phyloP scores from a whole-genome alignment of 2,329 filamentous ascomycete species.

The Neopestalotiopsis sp. region DNA sequence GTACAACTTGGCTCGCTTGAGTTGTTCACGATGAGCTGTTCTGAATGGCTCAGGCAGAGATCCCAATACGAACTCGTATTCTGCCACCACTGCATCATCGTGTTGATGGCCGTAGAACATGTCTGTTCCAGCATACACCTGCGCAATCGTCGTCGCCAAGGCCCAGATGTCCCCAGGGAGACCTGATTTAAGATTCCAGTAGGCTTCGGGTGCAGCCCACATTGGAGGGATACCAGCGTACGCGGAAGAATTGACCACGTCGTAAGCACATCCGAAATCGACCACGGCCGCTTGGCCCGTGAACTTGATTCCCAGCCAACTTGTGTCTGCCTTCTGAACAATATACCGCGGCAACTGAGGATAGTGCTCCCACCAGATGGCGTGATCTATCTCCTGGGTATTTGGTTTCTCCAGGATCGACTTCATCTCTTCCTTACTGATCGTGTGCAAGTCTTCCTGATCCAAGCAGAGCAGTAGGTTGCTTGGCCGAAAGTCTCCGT shows the following conservation, averaged over 20 bases:
- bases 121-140: neutral
- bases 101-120: neutral
- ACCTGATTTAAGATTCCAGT: neutral
- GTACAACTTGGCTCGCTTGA: neutral
- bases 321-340: neutral
- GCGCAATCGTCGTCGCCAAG: slow-evolving; percentile 3
- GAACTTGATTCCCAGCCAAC: neutral
- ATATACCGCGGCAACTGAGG: neutral
- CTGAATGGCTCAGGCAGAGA: slow-evolving; percentile 12
- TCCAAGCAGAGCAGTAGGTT: slow-evolving; percentile 18
- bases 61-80: slow-evolving; percentile 11
- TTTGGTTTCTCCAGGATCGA: neutral
- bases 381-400: neutral
- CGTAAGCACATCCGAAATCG: slow-evolving; percentile 8
- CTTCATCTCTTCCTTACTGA: slow-evolving; percentile 17
- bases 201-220: slow-evolving; percentile 6
- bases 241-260: neutral
- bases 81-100: neutral
- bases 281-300: neutral
- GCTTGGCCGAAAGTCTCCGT: slow-evolving; percentile 16
- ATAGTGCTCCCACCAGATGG: neutral
- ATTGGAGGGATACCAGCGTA: neutral
- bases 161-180: slow-evolving; percentile 7
- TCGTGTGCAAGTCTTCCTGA: slow-evolving; percentile 4
- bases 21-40: neutral